A percentile compares a stretch with the other conserved stretches of the same genome.
Evolutionary conservation across 148 eudicot species (phyloP).

Genomic region (Polygonum aviculare): DNA sequence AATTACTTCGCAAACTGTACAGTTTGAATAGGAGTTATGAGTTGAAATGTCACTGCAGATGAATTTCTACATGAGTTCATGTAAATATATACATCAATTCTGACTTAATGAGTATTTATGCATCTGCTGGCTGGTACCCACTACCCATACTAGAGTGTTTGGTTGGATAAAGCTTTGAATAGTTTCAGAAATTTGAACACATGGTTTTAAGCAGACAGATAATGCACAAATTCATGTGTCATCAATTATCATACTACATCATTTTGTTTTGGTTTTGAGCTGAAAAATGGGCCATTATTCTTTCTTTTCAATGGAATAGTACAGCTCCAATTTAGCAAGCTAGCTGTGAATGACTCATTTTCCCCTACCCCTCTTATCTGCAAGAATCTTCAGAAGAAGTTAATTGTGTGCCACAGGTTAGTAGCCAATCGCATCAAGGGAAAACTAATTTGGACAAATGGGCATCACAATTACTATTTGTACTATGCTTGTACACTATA

Average conservation of each 20-base stretch:
- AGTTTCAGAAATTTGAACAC: background rate
- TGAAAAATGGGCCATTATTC: background rate
- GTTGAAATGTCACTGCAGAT: background rate
- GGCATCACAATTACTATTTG: too few relatives aligned
- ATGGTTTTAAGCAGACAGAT: background rate
- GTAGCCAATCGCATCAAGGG: background rate
- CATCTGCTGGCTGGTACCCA: background rate
- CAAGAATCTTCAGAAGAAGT: background rate
- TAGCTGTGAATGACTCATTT: background rate
- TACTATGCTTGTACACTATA: too few relatives aligned
- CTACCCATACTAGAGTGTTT: background rate
- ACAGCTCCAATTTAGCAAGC: too few relatives aligned
- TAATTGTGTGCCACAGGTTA: background rate
- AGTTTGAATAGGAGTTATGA: constrained; percentile 2
- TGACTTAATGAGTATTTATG: background rate
- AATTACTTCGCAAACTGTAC: background rate
- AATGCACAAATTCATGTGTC: background rate
- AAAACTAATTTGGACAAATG: too few relatives aligned
- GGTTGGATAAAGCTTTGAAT: background rate
- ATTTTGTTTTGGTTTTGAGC: background rate
- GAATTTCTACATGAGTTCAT: background rate
- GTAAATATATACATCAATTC: background rate
- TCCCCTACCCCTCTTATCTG: background rate
- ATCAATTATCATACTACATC: too few relatives aligned
- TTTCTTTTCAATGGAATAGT: too few relatives aligned